These are phyloP conservation scores for Fistulifera solaris DNA, from an alignment of 108 stramenopile species.

Conservation along the genomic window DNA sequence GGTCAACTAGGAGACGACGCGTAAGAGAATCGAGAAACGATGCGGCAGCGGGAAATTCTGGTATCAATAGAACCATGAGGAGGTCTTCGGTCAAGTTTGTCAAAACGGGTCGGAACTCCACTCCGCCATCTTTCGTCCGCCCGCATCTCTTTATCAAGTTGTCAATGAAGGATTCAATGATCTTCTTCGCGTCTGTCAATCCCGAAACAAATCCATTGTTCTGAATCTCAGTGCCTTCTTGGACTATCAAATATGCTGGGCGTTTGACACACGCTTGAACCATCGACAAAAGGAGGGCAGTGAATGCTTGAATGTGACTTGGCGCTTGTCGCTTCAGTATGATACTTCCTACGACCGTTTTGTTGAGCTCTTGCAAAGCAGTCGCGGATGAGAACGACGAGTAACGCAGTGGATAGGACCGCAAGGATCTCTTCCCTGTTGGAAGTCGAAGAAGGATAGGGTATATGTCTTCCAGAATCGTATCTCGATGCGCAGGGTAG, in stretches of 20 bases:
- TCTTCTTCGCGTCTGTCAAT: conserved; percentile 35
- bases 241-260: conserved; percentile 7
- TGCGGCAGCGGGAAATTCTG: conserved; percentile 87
- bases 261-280: conserved; percentile 71
- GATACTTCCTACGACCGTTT: conserved; percentile 4
- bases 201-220: conserved; percentile 36
- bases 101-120: conserved; percentile 83
- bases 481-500: conserved; percentile 63
- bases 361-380: conserved; percentile 3
- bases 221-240: neutral
- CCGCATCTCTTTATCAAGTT: conserved; percentile 61
- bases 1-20: conserved; percentile 39
- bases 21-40: conserved; percentile 67
- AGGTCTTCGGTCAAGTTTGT: conserved; percentile 84
- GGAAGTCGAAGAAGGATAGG: conserved; percentile 83
- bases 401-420: conserved; percentile 58
- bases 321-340: conserved; percentile 1
- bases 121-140: conserved; percentile 74
- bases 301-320: conserved; percentile 66
- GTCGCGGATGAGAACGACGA: conserved; percentile 17
- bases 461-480: conserved; percentile 88
- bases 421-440: conserved; percentile 59
- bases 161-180: conserved; percentile 49
- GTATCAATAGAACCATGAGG: conserved; percentile 56
- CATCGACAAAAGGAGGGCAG: conserved; percentile 64